Conservation (phyloP, 306 rosid genomes). For the Sesbania bispinosa region DNA sequence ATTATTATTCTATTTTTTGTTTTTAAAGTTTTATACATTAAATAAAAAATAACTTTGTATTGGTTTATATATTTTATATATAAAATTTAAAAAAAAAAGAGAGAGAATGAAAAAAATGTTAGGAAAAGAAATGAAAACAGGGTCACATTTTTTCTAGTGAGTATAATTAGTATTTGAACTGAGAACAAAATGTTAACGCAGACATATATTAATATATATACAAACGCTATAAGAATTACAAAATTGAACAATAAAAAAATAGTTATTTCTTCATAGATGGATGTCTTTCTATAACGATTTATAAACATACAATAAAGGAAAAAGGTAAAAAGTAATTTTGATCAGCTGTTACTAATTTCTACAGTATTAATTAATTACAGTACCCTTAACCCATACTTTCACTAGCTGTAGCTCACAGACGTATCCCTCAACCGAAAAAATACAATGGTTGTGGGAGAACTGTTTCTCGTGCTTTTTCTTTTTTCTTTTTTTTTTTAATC, state of each 20-base stretch:
- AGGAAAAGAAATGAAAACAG: too few relatives aligned
- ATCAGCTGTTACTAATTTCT: constrained; percentile 49
- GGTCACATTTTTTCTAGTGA: neutral
- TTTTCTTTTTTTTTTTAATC: neutral
- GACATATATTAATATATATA: too few relatives aligned
- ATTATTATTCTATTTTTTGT: too few relatives aligned
- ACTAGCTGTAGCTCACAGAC: constrained; percentile 19
- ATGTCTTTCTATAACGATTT: constrained; percentile 40
- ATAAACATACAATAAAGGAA: constrained; percentile 36
- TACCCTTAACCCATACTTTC: constrained; percentile 37
- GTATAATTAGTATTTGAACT: neutral
- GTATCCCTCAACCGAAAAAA: constrained; percentile 64
- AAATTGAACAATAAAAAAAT: constrained; percentile 24
- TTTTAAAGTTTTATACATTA: too few relatives aligned
- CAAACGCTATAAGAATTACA: neutral
- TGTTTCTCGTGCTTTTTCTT: neutral
- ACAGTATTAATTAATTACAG: constrained; percentile 62
- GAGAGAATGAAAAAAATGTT: too few relatives aligned
- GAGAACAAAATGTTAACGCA: neutral
- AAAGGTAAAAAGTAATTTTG: constrained; percentile 16
- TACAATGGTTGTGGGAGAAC: constrained; percentile 49
- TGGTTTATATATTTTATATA: too few relatives aligned
- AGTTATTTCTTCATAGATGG: constrained; percentile 44
- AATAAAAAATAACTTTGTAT: too few relatives aligned
- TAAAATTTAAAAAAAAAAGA: too few relatives aligned